Evolutionary conservation across 2,329 filamentous ascomycete species (phyloP), one percentile per base, ranked within the genome.

Genomic region (Pyricularia pennisetigena): DNA sequence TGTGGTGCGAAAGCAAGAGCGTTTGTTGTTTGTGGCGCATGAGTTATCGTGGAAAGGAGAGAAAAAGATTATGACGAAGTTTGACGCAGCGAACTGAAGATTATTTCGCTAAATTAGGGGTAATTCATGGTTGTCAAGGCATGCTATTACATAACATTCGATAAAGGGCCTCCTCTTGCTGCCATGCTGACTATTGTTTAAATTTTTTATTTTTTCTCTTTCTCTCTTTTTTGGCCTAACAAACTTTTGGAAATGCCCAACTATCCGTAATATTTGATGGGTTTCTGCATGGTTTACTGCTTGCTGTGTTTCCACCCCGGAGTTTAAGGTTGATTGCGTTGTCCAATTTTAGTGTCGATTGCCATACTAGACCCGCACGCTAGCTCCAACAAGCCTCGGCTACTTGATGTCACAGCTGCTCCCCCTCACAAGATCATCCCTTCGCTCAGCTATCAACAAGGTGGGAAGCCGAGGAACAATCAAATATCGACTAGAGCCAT

Each of bases 1-100:
- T 85, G 73, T 98, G 94, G 94, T 97, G 94, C 75, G 92, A 97
- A 78, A 88, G 87, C 59, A 90, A 90, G 76, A 93, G 94, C 64
- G 83, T 98, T 10, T 96, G 93, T 74, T 97, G 93, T 77, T 81
- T 93, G 35, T 92, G 88, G 88, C 88, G 83, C 73, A 84, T 86
- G 71, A 87, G 79, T 69, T 59, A 80, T 41, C 77, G 78, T 0
- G 85, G 85, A 7, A 82, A 80, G 73, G 82, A 85, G 74, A 80
- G 86, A 72, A 88, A 86, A 75, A 76, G 85, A 32, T 79, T 76
- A 66, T 82, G 65, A 75, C 4, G 35, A 66, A 62, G 59, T n/a
- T n/a, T 28, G 59, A 62, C 6, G 59, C 12, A 28, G 14, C 24
- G 41, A 54, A 54, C 10, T 54, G 4, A 20, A 35, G 32, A 54